These are phyloP conservation scores for sweet orange (Citrus sinensis) DNA, from an alignment of 345 rosid genomes.

Conservation along the genomic window DVS_A1.0 CM039169.1:25539001-25539500, in stretches of 20 bases:
- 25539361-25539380: too few species aligned
- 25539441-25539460: too few species aligned
- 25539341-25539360: too few species aligned
- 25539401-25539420: too few species aligned
- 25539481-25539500: too few species aligned
- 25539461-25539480: too few species aligned
- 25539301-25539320: too few species aligned
- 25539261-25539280: not conserved
- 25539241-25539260: not conserved
- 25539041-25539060: constrained; percentile 2
- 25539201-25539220: not conserved
- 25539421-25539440: too few species aligned
- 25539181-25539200: not conserved
- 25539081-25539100: constrained; percentile 5
- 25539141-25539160: not conserved
- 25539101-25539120: not conserved
- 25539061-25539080: not conserved
- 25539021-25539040: not conserved
- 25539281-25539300: too few species aligned
- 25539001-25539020: not conserved
- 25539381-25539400: too few species aligned
- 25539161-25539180: not conserved
- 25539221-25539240: not conserved
- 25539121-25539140: not conserved
- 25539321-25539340: too few species aligned